phyloP scores from a whole-genome alignment of 2,329 filamentous ascomycete genomes.

The Penicillium sp. region DNA sequence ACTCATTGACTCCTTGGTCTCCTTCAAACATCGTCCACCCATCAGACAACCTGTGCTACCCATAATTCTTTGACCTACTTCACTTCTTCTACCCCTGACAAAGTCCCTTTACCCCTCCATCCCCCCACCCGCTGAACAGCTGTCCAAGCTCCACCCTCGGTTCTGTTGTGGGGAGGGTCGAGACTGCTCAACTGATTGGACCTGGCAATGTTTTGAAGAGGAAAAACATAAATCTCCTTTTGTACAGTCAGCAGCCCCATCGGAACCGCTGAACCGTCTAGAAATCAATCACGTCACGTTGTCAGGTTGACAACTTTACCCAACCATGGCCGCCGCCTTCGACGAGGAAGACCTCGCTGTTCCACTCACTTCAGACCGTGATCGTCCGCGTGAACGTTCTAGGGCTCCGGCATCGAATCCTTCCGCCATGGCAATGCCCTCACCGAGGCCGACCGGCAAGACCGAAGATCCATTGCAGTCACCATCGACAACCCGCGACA shows the following conservation, averaged over 20 bases:
- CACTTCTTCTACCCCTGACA: neutral
- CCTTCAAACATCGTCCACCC: neutral
- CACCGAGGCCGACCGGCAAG: slow-evolving; percentile 34
- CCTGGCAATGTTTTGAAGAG: slow-evolving; percentile 5
- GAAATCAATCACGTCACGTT: slow-evolving; percentile 40
- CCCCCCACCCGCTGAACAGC: slow-evolving; percentile 8
- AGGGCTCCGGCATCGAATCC: slow-evolving; percentile 27
- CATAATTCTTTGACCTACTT: neutral
- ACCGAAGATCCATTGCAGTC: slow-evolving; percentile 38
- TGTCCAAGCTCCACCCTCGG: slow-evolving; percentile 25
- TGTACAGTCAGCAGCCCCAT: slow-evolving; percentile 21
- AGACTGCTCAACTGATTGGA: slow-evolving; percentile 24
- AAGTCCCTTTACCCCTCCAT: slow-evolving; percentile 2
- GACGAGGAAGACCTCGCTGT: slow-evolving; percentile 82
- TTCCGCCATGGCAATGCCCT: slow-evolving; percentile 40
- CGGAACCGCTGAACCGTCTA: slow-evolving; percentile 17
- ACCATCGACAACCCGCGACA: slow-evolving; percentile 53
- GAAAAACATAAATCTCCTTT: slow-evolving; percentile 11
- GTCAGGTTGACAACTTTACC: slow-evolving; percentile 26
- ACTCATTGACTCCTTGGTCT: neutral
- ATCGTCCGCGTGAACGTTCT: slow-evolving; percentile 27
- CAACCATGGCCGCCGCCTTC: slow-evolving; percentile 49
- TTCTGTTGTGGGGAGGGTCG: slow-evolving; percentile 26
- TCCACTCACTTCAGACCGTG: slow-evolving; percentile 50
- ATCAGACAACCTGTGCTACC: neutral